phyloP scores from a whole-genome alignment of 352 stramenopile genomes.

The Pythium dissotocum region DNA sequence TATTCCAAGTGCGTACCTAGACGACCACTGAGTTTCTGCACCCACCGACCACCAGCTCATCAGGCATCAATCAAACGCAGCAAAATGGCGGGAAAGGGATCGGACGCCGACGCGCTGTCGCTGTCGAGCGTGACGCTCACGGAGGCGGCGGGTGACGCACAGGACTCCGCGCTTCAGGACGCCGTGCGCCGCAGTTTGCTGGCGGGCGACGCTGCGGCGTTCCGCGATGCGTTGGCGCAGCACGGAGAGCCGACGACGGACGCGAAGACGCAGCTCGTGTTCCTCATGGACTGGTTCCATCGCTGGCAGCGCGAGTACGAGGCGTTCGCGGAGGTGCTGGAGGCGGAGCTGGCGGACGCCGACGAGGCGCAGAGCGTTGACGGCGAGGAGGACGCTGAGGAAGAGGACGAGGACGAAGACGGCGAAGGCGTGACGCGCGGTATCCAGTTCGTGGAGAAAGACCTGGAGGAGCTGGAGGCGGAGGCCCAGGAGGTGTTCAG shows the following conservation, averaged over 20 bases:
- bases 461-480: slow-evolving; percentile 70
- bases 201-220: slow-evolving; percentile 46
- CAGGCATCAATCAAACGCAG: neutral
- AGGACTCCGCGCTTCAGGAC: slow-evolving; percentile 42
- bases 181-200: slow-evolving; percentile 64
- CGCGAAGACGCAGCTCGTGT: slow-evolving; percentile 49
- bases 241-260: slow-evolving; percentile 26
- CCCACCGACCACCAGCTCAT: slow-evolving; percentile 1
- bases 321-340: slow-evolving; percentile 69
- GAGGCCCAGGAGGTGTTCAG: slow-evolving; percentile 68
- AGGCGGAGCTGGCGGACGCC: slow-evolving; percentile 49
- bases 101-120: slow-evolving; percentile 36
- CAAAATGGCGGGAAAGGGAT: slow-evolving; percentile 13
- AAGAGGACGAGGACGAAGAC: slow-evolving; percentile 11
- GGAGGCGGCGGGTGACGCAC: slow-evolving; percentile 33
- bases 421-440: slow-evolving; percentile 12
- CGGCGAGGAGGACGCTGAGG: slow-evolving; percentile 26
- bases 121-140: slow-evolving; percentile 47
- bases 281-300: slow-evolving; percentile 87
- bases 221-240: slow-evolving; percentile 35
- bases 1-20: neutral
- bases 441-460: slow-evolving; percentile 47
- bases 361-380: slow-evolving; percentile 23
- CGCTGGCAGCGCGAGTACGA: slow-evolving; percentile 88
- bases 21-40: neutral